Evolutionary conservation across 2,329 filamentous ascomycete genomes (phyloP), one percentile per base, ranked within the genome.

Genomic region (Ceratocystis albifundus): DNA sequence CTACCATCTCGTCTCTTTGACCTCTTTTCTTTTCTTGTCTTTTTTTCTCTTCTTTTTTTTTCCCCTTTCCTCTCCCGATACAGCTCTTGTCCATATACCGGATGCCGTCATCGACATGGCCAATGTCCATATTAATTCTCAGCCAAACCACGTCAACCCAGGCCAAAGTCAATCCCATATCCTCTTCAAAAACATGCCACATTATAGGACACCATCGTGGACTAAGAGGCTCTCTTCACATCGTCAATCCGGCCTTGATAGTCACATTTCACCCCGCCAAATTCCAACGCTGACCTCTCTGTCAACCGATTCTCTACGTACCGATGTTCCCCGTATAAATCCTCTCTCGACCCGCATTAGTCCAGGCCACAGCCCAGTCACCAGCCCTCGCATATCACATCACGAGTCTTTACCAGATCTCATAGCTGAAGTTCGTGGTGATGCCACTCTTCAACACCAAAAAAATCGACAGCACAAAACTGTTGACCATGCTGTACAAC

Each of bases 221-320:
- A 55, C 67, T 61, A 68, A 70, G 61, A 64, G 57, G 30, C 48
- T 64, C 62, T 67, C 25, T 30, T 61, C 59, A 25, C 69, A 69
- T 61, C 68, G 65, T 59, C 68, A 65, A 41, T 57, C 68, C 61
- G 66, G 57, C 53, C 61, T 64, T 22, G 64, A 68, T 28, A 64
- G 66, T 3, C 66, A 68, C 46, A 41, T 64, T 7, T 66, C 66
- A 25, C 66, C 66, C 12, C 59, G 50, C 32, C 59, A 65, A 28
- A 66, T 61, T 48, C 66, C 64, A 17, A 22, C 22, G 10, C 12
- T 63, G 20, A 3, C 50, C 6, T 12, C 64, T 20, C 20, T 57
- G 4, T 48, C 10, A 12, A 57, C 50, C 15, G 55, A 59, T n/a
- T 32, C 55, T 22, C 12, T 15, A 30, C 55, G 25, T 30, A n/a